These are phyloP conservation scores for Akanthomyces lecanii DNA, from an alignment of 2,329 filamentous ascomycete species.

Conservation along the genomic window DNA sequence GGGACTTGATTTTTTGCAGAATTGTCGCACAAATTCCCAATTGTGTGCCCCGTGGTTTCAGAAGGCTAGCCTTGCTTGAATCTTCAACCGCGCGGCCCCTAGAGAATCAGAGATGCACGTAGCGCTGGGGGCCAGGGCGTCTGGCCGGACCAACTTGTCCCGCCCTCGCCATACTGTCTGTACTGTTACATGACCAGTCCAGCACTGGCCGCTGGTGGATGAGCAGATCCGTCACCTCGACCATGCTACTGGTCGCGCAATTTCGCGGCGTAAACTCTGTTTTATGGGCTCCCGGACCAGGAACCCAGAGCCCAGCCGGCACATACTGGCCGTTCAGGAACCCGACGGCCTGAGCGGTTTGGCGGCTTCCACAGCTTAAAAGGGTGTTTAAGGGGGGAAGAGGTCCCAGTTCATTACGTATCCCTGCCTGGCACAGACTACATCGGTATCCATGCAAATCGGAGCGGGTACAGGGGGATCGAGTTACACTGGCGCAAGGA, in stretches of 20 bases:
- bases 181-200: too few species aligned
- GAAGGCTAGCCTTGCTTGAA: too few species aligned
- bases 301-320: background rate
- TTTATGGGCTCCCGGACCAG: slow-evolving; percentile 5
- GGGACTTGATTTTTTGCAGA: background rate
- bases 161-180: too few species aligned
- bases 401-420: background rate
- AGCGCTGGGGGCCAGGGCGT: too few species aligned
- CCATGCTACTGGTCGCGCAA: background rate
- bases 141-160: too few species aligned
- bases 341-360: background rate
- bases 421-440: background rate
- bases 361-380: too few species aligned
- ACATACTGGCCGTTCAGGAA: background rate
- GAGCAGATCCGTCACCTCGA: background rate
- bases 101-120: too few species aligned
- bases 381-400: too few species aligned
- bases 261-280: slow-evolving; percentile 7
- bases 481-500: background rate
- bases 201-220: too few species aligned
- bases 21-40: background rate
- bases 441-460: background rate
- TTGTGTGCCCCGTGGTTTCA: too few species aligned
- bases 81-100: too few species aligned
- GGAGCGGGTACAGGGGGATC: background rate